Base-by-base conservation (phyloP, 2,329 filamentous ascomycete species). In the Cladophialophora exuberans region DNA sequence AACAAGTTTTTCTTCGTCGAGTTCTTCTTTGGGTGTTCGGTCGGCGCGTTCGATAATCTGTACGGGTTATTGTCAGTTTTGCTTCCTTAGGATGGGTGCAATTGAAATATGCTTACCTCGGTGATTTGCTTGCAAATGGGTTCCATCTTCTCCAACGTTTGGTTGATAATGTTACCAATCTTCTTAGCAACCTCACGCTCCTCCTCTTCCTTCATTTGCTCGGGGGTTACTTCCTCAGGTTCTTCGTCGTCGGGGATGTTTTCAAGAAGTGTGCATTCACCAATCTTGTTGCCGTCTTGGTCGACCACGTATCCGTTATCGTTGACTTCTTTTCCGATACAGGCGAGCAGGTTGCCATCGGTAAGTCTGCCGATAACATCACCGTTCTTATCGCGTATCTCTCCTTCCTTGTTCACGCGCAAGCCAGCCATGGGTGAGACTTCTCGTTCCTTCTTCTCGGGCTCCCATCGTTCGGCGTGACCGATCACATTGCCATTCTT, bases 1-100 rank as follows among this genome's bases (percentile, higher is more conserved):
- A 67, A 97, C 91, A 4, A 96, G 83, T 64, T 89, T 83, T 67
- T 97, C 90, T 70, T 97, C 92, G 67, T 97, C 90, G 20, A 93
- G 85, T 65, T 96, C 90, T 3, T 95, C 89, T 72, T 90, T 88
- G 38, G 88, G 87, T 23, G 87, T 89, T 62, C 84, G 83, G 71
- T 96, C 89, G 23, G 89, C 90, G 52, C 79, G 80, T 65, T 96
- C 89, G 65, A 96, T 88, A 74, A 87, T 82, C 83, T 89, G 38
- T 13, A 20, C 7, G 26, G 18, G n/a, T n/a, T n/a, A n/a, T n/a
- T 15, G 61, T 62, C 60, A 55, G 55, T 70, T 59, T 48, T 43
- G 47, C 43, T 20, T 43, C 15, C 17, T 50, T n/a, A 30, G 53
- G 4, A 22, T 4, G n/a, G 17, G 31, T 6, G 17, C 10, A 2